phyloP scores from a whole-genome alignment of 495 filamentous ascomycete species.

The Cercophora samala region DNA sequence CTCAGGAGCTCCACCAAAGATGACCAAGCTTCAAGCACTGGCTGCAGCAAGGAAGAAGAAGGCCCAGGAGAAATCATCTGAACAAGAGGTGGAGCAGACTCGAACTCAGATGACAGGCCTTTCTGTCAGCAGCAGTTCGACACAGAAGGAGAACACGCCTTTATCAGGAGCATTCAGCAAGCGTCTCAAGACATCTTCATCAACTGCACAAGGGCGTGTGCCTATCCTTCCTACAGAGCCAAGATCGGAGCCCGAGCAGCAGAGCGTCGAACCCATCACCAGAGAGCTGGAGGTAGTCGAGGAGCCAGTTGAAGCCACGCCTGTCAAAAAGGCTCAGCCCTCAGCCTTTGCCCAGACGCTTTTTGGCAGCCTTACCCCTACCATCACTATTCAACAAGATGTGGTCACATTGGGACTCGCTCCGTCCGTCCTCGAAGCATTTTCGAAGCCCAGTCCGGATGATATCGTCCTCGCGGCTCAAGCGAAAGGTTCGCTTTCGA shows the following conservation, averaged over 20 bases:
- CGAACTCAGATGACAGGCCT: conserved; percentile 29
- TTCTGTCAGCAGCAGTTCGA: conserved; percentile 21
- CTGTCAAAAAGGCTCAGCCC: conserved; percentile 35
- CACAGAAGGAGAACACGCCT: conserved; percentile 24
- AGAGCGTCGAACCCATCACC: conserved; percentile 8
- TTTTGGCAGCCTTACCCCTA: conserved; percentile 40
- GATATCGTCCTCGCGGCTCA: conserved; percentile 86
- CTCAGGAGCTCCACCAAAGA: conserved; percentile 59
- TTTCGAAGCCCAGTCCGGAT: conserved; percentile 90
- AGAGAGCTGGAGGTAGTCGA: background rate
- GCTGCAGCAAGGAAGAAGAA: conserved; percentile 87
- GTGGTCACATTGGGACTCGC: conserved; percentile 46
- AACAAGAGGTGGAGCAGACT: conserved; percentile 35
- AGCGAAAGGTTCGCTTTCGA: conserved; percentile 74
- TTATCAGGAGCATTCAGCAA: conserved; percentile 27
- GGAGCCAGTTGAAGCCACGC: conserved; percentile 1
- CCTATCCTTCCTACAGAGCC: conserved; percentile 22
- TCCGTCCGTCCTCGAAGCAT: conserved; percentile 52
- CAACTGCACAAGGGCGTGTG: conserved; percentile 22
- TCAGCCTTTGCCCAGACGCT: conserved; percentile 71
- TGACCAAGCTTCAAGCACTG: conserved; percentile 85
- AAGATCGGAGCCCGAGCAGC: conserved; percentile 1
- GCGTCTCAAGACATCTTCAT: conserved; percentile 32
- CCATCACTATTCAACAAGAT: conserved; percentile 1
- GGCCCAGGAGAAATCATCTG: conserved; percentile 59